phyloP scores from a whole-genome alignment of 805 yeast genomes.

The Jamesozyma piceae region DNA sequence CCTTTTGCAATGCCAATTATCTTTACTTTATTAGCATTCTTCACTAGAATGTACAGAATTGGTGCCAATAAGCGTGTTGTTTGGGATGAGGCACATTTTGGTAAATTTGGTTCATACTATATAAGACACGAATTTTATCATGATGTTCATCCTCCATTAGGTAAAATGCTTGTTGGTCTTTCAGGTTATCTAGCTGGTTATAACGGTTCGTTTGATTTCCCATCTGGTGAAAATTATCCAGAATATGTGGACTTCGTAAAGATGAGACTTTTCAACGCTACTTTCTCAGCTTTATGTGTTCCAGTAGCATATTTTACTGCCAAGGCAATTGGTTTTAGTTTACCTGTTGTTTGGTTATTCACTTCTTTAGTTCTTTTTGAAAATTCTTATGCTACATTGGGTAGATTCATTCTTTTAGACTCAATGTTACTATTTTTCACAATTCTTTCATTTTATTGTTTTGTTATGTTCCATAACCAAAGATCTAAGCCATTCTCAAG shows the following conservation, averaged over 20 bases:
- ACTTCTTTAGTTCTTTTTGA: constrained; percentile 59
- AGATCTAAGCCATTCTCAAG: constrained; percentile 46
- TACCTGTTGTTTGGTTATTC: constrained; percentile 49
- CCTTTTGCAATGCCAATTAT: constrained; percentile 35
- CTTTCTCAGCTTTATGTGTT: constrained; percentile 55
- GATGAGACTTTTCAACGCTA: constrained; percentile 66
- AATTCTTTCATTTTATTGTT: constrained; percentile 53
- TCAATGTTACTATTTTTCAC: constrained; percentile 72
- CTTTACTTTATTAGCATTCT: constrained; percentile 39
- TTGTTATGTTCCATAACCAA: constrained; percentile 45
- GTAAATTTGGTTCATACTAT: constrained; percentile 77
- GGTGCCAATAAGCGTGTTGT: constrained; percentile 51
- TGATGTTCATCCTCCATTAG: constrained; percentile 84
- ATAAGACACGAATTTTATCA: constrained; percentile 72
- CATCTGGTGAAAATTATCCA: constrained; percentile 57
- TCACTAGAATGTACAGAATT: constrained; percentile 51
- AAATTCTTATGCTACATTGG: constrained; percentile 57
- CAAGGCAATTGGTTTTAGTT: constrained; percentile 44
- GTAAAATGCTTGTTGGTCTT: constrained; percentile 70
- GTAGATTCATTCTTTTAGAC: constrained; percentile 67
- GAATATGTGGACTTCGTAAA: constrained; percentile 47
- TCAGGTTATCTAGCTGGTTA: constrained; percentile 72
- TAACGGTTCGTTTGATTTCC: constrained; percentile 68
- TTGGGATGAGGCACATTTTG: constrained; percentile 91
- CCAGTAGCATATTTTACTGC: constrained; percentile 67